Conservation (phyloP, 2,329 filamentous ascomycete species). For the Fusarium torreyae region DNA sequence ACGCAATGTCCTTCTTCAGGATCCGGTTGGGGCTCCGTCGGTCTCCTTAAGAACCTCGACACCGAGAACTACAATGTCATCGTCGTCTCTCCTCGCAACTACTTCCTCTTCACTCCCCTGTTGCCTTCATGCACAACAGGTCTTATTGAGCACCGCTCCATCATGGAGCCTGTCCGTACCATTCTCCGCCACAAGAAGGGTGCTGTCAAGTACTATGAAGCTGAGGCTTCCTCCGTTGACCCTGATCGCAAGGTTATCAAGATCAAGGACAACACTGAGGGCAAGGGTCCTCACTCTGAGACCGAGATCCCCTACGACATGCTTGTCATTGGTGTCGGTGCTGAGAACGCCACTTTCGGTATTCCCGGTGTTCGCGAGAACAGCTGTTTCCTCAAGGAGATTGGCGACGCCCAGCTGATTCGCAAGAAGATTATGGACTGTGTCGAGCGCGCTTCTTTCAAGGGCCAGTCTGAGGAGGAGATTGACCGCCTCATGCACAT, state of each 20-base stretch:
- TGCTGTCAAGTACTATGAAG: slow-evolving; percentile 96
- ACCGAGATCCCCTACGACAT: slow-evolving; percentile 98
- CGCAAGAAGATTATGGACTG: slow-evolving; percentile 99
- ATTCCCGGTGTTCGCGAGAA: slow-evolving; percentile 96
- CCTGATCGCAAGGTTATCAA: slow-evolving; percentile 89
- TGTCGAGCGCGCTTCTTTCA: slow-evolving; percentile 98
- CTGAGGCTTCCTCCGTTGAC: slow-evolving; percentile 96
- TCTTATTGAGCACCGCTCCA: slow-evolving; percentile 97
- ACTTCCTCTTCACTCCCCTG: slow-evolving; percentile 99
- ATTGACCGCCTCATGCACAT: slow-evolving; percentile 96
- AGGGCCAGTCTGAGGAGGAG: slow-evolving; percentile 91
- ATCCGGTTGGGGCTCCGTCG: slow-evolving; percentile 95
- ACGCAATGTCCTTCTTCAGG: slow-evolving; percentile 66
- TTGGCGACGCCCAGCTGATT: slow-evolving; percentile 94
- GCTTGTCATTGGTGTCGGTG: slow-evolving; percentile 96
- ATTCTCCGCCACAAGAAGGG: slow-evolving; percentile 96
- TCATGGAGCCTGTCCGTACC: slow-evolving; percentile 98
- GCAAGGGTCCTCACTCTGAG: slow-evolving; percentile 85
- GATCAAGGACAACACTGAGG: slow-evolving; percentile 92
- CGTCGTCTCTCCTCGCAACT: slow-evolving; percentile 98
- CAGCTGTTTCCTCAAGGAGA: slow-evolving; percentile 99
- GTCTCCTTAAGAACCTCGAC: slow-evolving; percentile 97
- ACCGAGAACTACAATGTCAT: slow-evolving; percentile 99
- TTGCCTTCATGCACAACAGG: slow-evolving; percentile 98
- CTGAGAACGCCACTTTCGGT: slow-evolving; percentile 98